Evolutionary conservation across 768 basidiomycete genomes (phyloP), one percentile per base, ranked within the genome.

Genomic region (Russula dissimulans): DNA sequence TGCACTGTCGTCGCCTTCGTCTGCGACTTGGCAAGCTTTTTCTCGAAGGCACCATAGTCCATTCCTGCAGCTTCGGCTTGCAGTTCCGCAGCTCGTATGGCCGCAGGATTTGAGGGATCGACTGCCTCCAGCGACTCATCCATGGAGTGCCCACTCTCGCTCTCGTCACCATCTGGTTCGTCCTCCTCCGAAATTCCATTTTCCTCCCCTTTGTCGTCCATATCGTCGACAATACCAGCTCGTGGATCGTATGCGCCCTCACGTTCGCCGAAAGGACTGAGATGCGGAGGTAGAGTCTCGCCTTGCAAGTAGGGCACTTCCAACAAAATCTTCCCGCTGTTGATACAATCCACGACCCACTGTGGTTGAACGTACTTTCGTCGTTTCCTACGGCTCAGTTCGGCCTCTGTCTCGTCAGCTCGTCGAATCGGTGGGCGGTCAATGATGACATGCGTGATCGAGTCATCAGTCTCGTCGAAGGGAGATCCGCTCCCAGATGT

Each of bases 331-430:
- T 81, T 89, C 10, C 86, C 85, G 8, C 84, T 81, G 71, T 99
- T 99, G 70, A 97, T 85, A 71, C 90, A 97, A 71, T 99, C 97
- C 39, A 92, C 91, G 36, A 97, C 81, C 97, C 97, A 98, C 72
- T 98, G 95, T 11, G 97, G 97, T 72, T 98, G 97, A 17, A 98
- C 81, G 71, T 89, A 91, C 69, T 90, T 92, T 68, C 93, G 81
- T 70, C 82, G 82, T 46, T 78, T 73, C 41, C 84, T 78, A 45
- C 80, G 77, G 66, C 85, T 82, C 66, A 81, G 79, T 65, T 87
- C 82, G 54, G 81, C 82, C 15, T 76, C 65, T 0, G 79, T 78
- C 68, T 83, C 85, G 55, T 78, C 72, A 29, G 68, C 53, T 63
- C 72, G 75, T 62, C 76, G 76, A 11, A 79, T 73, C 38, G 82